Evolutionary conservation across 139 green algal genomes (phyloP), one percentile per base, ranked within the genome.

Genomic region (Closterium sp.): DNA sequence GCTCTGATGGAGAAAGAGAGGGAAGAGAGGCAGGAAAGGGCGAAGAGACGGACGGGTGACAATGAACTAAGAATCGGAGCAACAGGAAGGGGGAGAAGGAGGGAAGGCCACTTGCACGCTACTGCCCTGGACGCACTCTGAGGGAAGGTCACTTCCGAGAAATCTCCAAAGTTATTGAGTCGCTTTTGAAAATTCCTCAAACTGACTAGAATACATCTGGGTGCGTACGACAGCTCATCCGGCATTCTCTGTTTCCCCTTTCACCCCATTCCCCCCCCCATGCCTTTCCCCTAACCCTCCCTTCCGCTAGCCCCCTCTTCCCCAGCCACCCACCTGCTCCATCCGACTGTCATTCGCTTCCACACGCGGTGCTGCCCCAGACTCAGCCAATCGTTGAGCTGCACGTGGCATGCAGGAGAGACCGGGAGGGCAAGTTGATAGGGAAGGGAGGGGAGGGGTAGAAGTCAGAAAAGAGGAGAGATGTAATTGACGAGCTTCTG

Each of bases 301-400:
- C 87, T 11, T 90, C 38, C 38, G 4, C 38, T 45, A n/a, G n/a
- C 38, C 38, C 10, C 38, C 38, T 11, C 88, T 70, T 28, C 28
- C 88, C 28, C 28, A 17, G 0, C 27, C 4, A 84, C 88, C 11
- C 73, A 91, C 91, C 91, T 93, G 88, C 88, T 96, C 97, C 97
- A 99, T 89, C 97, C 97, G 7, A 99, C 98, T 5, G 97, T 95
- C 96, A 97, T 98, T 29, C 96, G 95, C 96, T 99, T 99, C 98
- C 98, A 99, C 21, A 98, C 95, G 19, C 96, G 95, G 94, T 99
- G 98, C 93, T 98, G 96, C 5, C 98, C 98, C 30, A 99, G 94
- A 93, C 96, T 98, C 2, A 99, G 96, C 21, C 89, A 87, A 86
- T 99, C 97, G 94, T 99, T 99, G 10, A 99, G 95, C 95, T 98